A percentile compares a stretch with the other conserved stretches of the same genome.
phyloP scores from a whole-genome alignment of 1,284 basidiomycete species.

The Abortiporus biennis region DNA sequence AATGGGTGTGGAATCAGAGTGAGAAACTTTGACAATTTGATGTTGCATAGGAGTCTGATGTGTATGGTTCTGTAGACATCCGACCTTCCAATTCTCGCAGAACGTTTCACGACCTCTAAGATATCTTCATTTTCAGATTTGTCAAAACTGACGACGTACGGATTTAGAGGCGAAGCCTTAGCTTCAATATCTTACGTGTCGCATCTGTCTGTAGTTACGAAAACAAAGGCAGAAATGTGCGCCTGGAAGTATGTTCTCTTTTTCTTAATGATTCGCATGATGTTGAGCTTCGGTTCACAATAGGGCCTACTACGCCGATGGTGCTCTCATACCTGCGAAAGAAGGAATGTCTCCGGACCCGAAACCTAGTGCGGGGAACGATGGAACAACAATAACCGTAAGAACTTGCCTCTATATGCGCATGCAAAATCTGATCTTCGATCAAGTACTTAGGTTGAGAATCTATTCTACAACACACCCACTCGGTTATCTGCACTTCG shows the following conservation, averaged over 20 bases:
- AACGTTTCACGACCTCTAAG: slow-evolving; percentile 96
- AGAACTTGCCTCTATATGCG: slow-evolving; percentile 17
- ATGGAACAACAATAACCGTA: slow-evolving; percentile 88
- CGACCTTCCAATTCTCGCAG: slow-evolving; percentile 89
- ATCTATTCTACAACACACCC: slow-evolving; percentile 94
- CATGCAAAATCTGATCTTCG: slow-evolving; percentile 3
- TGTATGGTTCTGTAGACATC: slow-evolving; percentile 33
- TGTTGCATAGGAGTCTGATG: neutral
- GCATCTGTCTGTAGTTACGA: slow-evolving; percentile 84
- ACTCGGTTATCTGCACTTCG: slow-evolving; percentile 84
- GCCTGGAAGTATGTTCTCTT: slow-evolving; percentile 78
- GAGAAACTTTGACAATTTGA: too few relatives aligned
- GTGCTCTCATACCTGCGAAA: slow-evolving; percentile 62
- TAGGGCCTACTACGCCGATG: slow-evolving; percentile 81
- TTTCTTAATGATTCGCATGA: slow-evolving; percentile 1
- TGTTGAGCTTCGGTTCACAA: slow-evolving; percentile 1
- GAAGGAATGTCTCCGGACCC: slow-evolving; percentile 69
- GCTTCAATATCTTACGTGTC: slow-evolving; percentile 97
- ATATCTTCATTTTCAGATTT: slow-evolving; percentile 85
- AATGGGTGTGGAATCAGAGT: slow-evolving; percentile 94
- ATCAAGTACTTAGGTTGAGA: slow-evolving; percentile 64
- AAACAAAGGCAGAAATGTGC: slow-evolving; percentile 74
- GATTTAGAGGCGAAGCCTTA: slow-evolving; percentile 95
- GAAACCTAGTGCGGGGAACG: slow-evolving; percentile 88
- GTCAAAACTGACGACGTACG: slow-evolving; percentile 84